Percentiles rank a stretch among this genome's conserved stretches.
phyloP scores from a whole-genome alignment of 805 yeast species.

The Teunomyces lycoperdinae region DNA sequence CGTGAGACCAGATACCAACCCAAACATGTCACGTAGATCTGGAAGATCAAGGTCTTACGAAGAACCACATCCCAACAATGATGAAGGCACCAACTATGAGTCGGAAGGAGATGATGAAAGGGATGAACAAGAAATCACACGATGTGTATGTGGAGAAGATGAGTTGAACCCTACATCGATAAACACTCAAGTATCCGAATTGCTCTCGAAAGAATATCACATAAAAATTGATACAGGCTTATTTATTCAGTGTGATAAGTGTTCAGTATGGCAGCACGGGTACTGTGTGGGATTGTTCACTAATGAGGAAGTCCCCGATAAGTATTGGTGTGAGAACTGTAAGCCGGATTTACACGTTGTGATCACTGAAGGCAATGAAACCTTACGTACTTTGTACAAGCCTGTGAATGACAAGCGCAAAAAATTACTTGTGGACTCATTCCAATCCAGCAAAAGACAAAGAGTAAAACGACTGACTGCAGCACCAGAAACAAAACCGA shows the following conservation, averaged over 20 bases:
- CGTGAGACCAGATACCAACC: not conserved
- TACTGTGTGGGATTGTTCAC: conserved; percentile 84
- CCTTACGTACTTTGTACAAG: conserved; percentile 34
- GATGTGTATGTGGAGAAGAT: conserved; percentile 43
- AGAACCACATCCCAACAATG: conserved; percentile 15
- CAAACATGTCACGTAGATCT: conserved; percentile 29
- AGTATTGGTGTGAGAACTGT: conserved; percentile 92
- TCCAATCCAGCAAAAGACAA: conserved; percentile 3
- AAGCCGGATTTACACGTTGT: conserved; percentile 75
- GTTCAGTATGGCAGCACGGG: conserved; percentile 98
- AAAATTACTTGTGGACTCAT: conserved; percentile 24
- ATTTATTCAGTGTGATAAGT: conserved; percentile 81
- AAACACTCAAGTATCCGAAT: conserved; percentile 20
- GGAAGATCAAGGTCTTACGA: conserved; percentile 22
- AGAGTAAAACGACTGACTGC: conserved; percentile 7
- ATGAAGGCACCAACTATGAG: conserved; percentile 18
- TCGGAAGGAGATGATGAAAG: conserved; percentile 21
- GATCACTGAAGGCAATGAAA: conserved; percentile 30
- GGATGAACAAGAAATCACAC: conserved; percentile 41
- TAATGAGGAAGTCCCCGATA: conserved; percentile 80
- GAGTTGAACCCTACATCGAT: conserved; percentile 29
- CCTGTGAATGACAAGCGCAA: conserved; percentile 43
- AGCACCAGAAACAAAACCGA: conserved; percentile 13
- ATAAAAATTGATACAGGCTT: conserved; percentile 54
- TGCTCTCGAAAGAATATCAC: conserved; percentile 30